Evolutionary conservation across 2,329 filamentous ascomycete genomes (phyloP), one percentile per base, ranked within the genome.

Genomic region (Ilyonectria mors-panacis): DNA sequence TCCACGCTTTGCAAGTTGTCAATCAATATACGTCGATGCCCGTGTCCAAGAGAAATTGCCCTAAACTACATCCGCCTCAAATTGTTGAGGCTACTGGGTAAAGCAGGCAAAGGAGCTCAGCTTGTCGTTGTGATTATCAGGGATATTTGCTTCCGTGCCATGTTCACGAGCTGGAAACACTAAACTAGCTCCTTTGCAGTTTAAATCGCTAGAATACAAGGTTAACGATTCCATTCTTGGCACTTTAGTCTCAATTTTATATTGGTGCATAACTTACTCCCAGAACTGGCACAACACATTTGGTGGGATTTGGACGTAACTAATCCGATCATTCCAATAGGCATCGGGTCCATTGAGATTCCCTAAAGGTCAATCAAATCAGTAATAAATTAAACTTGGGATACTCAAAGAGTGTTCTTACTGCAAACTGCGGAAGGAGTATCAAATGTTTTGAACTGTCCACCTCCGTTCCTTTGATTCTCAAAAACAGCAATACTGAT

Each of bases 311-410:
- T 65, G 57, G 6, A 65, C 17, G 23, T 60, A 61, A 50, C 63
- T 65, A 13, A 65, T 61, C 26, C 21, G 23, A 30, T 65, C 63
- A 30, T 65, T 65, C 63, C 63, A 65, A 23, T 33, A 61, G 19
- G 63, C 63, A 21, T 65, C 50, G 26, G 17, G 12, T 17, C 63
- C 57, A 17, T 39, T 17, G 28, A 65, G 33, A 19, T 56, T 65
- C 10, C 50, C 63, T 65, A 3, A 0, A 3, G 10, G 6, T 15
- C 4, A 13, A 12, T 45, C 1, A 4, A 6, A 3, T 63, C 4
- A 56, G 19, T 3, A 15, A 33, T 15, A 7, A 9, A 3, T 42
- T 7, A 23, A 35, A 26, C 0, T 13, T 21, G 8, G 45, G 35
- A 50, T 2, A 6, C 6, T 21, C 10, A 17, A 39, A 6, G 33